Percentiles rank a stretch among this genome's conserved stretches.
These are phyloP conservation scores for Penicillium coffeae DNA, from an alignment of 495 filamentous ascomycete genomes.

Conservation along the genomic window DNA sequence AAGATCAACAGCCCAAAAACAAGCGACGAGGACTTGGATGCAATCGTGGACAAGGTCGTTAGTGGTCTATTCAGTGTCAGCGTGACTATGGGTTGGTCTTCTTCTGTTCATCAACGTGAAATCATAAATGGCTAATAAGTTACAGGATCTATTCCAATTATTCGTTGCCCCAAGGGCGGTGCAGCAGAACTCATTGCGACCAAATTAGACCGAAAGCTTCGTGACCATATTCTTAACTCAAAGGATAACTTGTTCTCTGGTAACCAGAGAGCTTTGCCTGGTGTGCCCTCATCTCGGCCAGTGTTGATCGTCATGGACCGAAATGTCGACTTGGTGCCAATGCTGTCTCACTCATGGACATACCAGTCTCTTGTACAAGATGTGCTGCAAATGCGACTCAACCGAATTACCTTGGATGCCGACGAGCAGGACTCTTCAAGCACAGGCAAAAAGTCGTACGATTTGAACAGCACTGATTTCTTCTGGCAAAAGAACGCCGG, in stretches of 20 bases:
- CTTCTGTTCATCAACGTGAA: no score
- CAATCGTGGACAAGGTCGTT: slow-evolving; percentile 83
- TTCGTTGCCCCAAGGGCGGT: slow-evolving; percentile 84
- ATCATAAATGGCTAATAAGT: background rate
- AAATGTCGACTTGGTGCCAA: slow-evolving; percentile 94
- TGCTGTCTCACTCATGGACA: slow-evolving; percentile 98
- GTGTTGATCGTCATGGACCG: slow-evolving; percentile 89
- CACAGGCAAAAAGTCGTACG: slow-evolving; percentile 78
- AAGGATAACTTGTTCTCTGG: slow-evolving; percentile 89
- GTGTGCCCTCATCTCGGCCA: slow-evolving; percentile 68
- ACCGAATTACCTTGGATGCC: slow-evolving; percentile 90
- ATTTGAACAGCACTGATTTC: slow-evolving; percentile 86
- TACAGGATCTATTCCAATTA: slow-evolving; percentile 83
- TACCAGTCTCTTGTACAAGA: slow-evolving; percentile 97
- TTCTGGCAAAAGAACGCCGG: slow-evolving; percentile 97
- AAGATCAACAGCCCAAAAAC: slow-evolving; percentile 90
- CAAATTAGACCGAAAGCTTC: slow-evolving; percentile 90
- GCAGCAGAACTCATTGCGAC: slow-evolving; percentile 92
- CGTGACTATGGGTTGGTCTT: slow-evolving; percentile 83
- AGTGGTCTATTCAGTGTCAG: slow-evolving; percentile 94
- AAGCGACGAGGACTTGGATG: slow-evolving; percentile 83
- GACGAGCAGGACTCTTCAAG: slow-evolving; percentile 72
- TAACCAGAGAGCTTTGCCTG: slow-evolving; percentile 45
- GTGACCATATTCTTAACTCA: slow-evolving; percentile 94
- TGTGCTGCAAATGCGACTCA: slow-evolving; percentile 88